Conservation (phyloP, 495 filamentous ascomycete genomes). For the Neurospora tetrasperma region DNA sequence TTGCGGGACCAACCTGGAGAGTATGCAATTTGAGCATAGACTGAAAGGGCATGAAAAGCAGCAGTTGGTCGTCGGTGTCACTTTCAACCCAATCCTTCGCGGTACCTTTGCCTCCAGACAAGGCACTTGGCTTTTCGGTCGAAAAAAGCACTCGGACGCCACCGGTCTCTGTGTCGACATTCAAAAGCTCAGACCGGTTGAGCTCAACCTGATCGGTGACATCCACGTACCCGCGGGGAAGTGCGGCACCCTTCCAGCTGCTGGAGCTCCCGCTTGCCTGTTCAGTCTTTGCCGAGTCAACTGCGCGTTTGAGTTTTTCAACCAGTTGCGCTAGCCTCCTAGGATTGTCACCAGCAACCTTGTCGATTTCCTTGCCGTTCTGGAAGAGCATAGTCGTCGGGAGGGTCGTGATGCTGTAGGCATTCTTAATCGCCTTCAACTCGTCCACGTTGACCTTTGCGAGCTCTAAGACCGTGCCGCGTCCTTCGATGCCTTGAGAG, state of each 20-base stretch:
- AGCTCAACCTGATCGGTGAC: slow-evolving; percentile 72
- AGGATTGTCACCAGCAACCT: slow-evolving; percentile 64
- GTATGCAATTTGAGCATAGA: slow-evolving; percentile 84
- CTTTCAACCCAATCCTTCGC: slow-evolving; percentile 89
- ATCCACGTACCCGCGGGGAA: slow-evolving; percentile 74
- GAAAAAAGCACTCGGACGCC: slow-evolving; percentile 64
- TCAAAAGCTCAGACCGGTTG: slow-evolving; percentile 76
- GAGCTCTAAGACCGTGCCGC: slow-evolving; percentile 66
- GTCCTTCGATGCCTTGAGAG: slow-evolving; percentile 52
- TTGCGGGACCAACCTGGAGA: slow-evolving; percentile 39
- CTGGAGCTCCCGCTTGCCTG: slow-evolving; percentile 32
- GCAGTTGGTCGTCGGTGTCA: slow-evolving; percentile 96
- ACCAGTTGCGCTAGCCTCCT: slow-evolving; percentile 57
- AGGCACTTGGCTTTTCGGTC: slow-evolving; percentile 49
- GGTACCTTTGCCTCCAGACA: slow-evolving; percentile 52
- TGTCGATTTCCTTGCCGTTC: slow-evolving; percentile 50
- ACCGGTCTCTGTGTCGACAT: slow-evolving; percentile 63
- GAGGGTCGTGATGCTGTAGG: slow-evolving; percentile 60
- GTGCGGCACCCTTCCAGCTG: slow-evolving; percentile 59
- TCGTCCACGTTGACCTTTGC: slow-evolving; percentile 76
- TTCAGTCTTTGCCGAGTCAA: slow-evolving; percentile 38
- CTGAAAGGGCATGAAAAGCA: slow-evolving; percentile 89
- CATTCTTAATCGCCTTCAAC: slow-evolving; percentile 60
- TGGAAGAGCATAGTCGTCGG: slow-evolving; percentile 93
- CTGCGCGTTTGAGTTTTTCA: slow-evolving; percentile 62